These are phyloP conservation scores for Hypoxylon sp. DNA, from an alignment of 2,329 filamentous ascomycete species.

Conservation along the genomic window DNA sequence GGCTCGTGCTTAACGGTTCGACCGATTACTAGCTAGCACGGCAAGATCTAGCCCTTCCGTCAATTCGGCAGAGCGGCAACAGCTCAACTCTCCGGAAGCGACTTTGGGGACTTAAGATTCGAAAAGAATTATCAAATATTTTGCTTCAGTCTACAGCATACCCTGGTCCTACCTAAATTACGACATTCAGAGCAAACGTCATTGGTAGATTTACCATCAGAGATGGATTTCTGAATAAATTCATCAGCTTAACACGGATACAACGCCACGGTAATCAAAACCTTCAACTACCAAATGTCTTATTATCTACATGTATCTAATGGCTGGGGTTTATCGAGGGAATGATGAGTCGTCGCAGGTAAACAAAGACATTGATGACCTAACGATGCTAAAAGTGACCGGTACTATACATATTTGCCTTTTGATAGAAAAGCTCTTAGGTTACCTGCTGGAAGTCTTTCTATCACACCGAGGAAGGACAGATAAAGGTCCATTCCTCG, in stretches of 20 bases:
- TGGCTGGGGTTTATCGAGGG: too few species aligned
- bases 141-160: conserved; percentile 7
- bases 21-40: not conserved
- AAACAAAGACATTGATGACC: too few species aligned
- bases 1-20: conserved; percentile 13
- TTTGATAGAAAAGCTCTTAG: too few species aligned
- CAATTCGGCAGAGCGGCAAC: conserved; percentile 13
- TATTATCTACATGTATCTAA: too few species aligned
- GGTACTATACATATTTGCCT: too few species aligned
- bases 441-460: too few species aligned
- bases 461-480: too few species aligned
- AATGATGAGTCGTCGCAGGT: too few species aligned
- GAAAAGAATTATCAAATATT: conserved; percentile 14
- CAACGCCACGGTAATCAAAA: not conserved
- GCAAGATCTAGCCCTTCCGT: conserved; percentile 3
- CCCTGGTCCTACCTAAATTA: conserved; percentile 3
- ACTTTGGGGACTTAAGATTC: not conserved
- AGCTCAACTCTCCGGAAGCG: conserved; percentile 9
- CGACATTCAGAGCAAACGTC: conserved; percentile 3
- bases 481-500: conserved; percentile 14
- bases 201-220: conserved; percentile 2
- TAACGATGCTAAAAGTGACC: too few species aligned
- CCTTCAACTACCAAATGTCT: too few species aligned
- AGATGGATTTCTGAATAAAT: not conserved
- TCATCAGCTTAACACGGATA: not conserved